Conservation (phyloP, 1,284 basidiomycete species). For the Salmacisia buchloeana region DNA sequence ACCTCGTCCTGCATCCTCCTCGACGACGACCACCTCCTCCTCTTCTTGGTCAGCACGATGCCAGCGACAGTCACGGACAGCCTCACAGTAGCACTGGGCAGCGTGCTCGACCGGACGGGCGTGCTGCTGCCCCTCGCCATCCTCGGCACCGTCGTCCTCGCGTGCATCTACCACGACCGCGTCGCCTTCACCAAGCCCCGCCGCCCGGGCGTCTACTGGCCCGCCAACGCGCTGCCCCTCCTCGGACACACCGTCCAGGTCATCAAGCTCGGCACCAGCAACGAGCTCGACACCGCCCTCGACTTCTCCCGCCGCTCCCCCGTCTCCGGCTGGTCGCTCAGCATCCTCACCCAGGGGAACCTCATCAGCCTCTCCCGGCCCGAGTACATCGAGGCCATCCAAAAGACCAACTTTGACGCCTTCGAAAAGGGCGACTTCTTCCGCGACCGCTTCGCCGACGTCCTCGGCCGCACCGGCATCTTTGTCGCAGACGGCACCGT, state of each 20-base stretch:
- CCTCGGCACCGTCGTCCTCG: constrained; percentile 46
- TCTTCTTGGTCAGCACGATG: no score
- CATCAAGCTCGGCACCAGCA: not conserved
- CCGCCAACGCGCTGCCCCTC: not conserved
- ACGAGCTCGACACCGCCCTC: not conserved
- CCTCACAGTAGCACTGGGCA: no score
- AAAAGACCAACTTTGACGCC: constrained; percentile 48
- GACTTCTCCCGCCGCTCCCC: not conserved
- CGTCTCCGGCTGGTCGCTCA: not conserved
- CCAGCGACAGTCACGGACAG: no score
- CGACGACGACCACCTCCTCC: no score
- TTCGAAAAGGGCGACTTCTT: constrained; percentile 31
- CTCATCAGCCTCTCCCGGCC: constrained; percentile 26
- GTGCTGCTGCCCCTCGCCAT: constrained; percentile 51
- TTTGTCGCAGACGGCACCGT: constrained; percentile 39
- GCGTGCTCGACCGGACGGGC: constrained; percentile 46
- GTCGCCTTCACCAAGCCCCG: not conserved
- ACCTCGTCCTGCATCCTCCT: no score
- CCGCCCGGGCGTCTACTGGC: not conserved
- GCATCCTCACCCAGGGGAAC: constrained; percentile 11
- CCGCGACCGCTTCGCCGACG: constrained; percentile 24
- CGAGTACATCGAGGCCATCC: constrained; percentile 44
- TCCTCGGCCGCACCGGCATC: constrained; percentile 32
- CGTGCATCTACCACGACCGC: constrained; percentile 11
- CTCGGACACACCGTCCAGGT: constrained; percentile 10